These are phyloP conservation scores for Sporodiniella umbellata DNA, from an alignment of 371 early-diverging fungal species.

Conservation along the genomic window DNA sequence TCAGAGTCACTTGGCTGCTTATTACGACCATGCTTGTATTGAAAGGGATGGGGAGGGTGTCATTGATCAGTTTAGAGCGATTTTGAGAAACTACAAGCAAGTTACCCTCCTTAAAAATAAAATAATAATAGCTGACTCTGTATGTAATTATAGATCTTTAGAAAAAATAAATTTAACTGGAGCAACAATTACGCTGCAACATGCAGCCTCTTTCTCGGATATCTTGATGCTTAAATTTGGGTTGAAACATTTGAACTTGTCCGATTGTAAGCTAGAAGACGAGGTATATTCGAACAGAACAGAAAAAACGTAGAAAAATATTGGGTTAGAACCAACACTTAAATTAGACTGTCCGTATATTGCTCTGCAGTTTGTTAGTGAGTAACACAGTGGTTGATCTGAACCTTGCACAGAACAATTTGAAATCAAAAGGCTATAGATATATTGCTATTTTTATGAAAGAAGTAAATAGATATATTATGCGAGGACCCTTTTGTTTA, in stretches of 20 bases:
- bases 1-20: slow-evolving; percentile 19
- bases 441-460: slow-evolving; percentile 45
- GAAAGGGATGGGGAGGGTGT: slow-evolving; percentile 29
- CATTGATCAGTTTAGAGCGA: slow-evolving; percentile 25
- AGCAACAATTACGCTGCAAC: slow-evolving; percentile 12
- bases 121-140: neutral
- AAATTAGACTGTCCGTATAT: slow-evolving; percentile 31
- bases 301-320: too few relatives aligned
- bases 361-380: slow-evolving; percentile 38
- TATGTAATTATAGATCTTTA: neutral
- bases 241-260: slow-evolving; percentile 23
- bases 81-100: slow-evolving; percentile 27
- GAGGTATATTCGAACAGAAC: too few relatives aligned
- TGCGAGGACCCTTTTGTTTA: neutral
- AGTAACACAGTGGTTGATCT: slow-evolving; percentile 28
- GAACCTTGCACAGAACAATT: slow-evolving; percentile 27
- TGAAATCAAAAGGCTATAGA: slow-evolving; percentile 41
- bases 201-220: slow-evolving; percentile 21
- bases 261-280: slow-evolving; percentile 34
- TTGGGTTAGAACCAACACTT: neutral
- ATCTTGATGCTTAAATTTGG: slow-evolving; percentile 28
- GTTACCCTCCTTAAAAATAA: neutral
- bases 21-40: slow-evolving; percentile 44
- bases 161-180: slow-evolving; percentile 18
- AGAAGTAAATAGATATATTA: slow-evolving; percentile 34